Evolutionary conservation across 164 flowering plant species (phyloP), one percentile per base, ranked within the genome.

Genomic region (Annona squamosa): DNA sequence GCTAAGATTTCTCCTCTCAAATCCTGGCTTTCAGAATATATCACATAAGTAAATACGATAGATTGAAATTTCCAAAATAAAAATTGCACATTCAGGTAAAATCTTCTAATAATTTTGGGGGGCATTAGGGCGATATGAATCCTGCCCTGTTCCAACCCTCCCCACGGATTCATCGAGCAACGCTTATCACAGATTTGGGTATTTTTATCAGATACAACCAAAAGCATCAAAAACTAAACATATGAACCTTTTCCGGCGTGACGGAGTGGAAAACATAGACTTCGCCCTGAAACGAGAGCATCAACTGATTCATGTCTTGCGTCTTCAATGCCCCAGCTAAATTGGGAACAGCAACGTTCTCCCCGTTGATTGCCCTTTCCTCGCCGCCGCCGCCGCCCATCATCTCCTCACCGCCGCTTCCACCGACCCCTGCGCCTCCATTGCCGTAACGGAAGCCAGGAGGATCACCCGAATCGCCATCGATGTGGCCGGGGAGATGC

Each of bases 201-300:
- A 26, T 9, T 52, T 7, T 52, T 52, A 52, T 10, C 9, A 64
- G 18, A 7, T 64, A 64, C 59, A 52, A 52, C 9, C 9, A 2
- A 52, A 52, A 52, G 9, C 59, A 7, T 9, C 59, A 52, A 26
- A 26, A 26, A 26, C 37, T 26, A 26, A 26, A 52, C 7, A 9
- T 52, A 37, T 18, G 1, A 18, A 79, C 82, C 82, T 79, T 79
- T 46, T 79, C 82, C 18, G 79, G 68, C 16, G 79, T 65, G 7
- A 79, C 79, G n/a, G 75, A 46, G 48, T 79, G 79, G 73, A 79
- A 79, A 57, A 79, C 79, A 43, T 73, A 79, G 47, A 79, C 77
- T 48, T 76, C 79, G 19, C 79, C 82, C 59, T 75, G 77, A 47
- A 73, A 79, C n/a, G 79, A 79, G 47, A 79, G 77, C 37, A 72